phyloP scores from a whole-genome alignment of 208 protist genomes.

The Novymonas esmeraldas region DNA sequence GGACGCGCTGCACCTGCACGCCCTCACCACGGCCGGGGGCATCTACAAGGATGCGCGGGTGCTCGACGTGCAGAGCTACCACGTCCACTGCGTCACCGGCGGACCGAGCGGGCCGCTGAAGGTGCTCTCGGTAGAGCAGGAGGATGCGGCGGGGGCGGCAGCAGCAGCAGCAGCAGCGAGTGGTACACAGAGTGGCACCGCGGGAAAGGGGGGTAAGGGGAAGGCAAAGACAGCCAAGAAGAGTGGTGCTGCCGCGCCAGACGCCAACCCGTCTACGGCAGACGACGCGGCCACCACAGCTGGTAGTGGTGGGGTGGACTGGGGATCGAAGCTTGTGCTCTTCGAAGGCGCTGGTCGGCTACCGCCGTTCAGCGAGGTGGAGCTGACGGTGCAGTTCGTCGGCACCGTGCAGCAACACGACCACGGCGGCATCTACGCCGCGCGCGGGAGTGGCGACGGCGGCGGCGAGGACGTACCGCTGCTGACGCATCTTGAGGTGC shows the following conservation, averaged over 20 bases:
- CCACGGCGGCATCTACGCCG: conserved; percentile 67
- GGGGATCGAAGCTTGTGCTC: conserved; percentile 57
- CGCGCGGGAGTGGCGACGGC: background rate
- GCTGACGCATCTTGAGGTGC: conserved; percentile 86
- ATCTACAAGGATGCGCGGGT: conserved; percentile 32
- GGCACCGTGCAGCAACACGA: conserved; percentile 54
- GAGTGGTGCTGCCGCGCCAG: background rate
- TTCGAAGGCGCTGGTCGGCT: conserved; percentile 48
- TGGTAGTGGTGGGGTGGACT: background rate
- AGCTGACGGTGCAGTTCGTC: conserved; percentile 50
- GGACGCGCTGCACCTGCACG: conserved; percentile 60
- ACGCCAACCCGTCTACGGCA: background rate
- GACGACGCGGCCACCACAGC: background rate
- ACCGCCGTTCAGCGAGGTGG: conserved; percentile 43
- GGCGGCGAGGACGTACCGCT: conserved; percentile 25
- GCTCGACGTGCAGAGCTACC: conserved; percentile 44
- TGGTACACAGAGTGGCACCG: background rate
- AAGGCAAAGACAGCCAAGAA: conserved; percentile 6
- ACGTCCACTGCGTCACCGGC: conserved; percentile 29
- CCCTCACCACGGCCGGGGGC: conserved; percentile 28
- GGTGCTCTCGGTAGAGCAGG: conserved; percentile 49
- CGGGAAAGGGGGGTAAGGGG: background rate
- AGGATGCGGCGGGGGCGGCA: conserved; percentile 18
- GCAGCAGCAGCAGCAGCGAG: background rate
- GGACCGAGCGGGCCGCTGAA: conserved; percentile 24